phyloP scores from a whole-genome alignment of 257 asterid species.

The Rhazya stricta region DNA sequence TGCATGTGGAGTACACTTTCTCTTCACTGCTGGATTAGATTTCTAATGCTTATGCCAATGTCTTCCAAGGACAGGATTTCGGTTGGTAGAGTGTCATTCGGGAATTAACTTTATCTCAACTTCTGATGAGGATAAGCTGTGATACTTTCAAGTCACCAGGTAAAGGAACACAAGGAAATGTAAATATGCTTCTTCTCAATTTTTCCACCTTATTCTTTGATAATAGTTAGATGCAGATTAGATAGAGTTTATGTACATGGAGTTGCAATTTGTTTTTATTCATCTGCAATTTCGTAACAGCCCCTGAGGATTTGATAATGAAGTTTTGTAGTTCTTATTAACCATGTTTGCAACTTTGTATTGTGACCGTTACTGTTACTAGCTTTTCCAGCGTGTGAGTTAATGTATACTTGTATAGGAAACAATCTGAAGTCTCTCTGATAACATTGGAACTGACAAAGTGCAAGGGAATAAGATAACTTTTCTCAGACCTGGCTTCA shows the following conservation, averaged over 20 bases:
- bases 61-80: conserved; percentile 9
- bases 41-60: background rate
- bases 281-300: conserved; percentile 13
- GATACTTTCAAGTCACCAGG: background rate
- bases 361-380: background rate
- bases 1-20: background rate
- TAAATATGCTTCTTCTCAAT: conserved; percentile 14
- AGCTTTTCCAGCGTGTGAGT: background rate
- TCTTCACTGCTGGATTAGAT: background rate
- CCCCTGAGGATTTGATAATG: background rate
- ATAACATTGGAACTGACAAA: background rate
- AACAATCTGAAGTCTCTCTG: background rate
- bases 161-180: background rate
- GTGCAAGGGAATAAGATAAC: background rate
- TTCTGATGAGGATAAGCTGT: background rate
- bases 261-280: background rate
- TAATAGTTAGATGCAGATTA: background rate
- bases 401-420: background rate
- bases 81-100: background rate
- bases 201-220: background rate
- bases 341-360: background rate
- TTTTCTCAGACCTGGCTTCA: background rate
- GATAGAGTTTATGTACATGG: conserved; percentile 2
- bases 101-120: background rate
- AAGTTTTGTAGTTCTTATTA: background rate